Evolutionary conservation across 2,329 filamentous ascomycete genomes (phyloP).

Genomic region (Aspergillus nomiae): DNA sequence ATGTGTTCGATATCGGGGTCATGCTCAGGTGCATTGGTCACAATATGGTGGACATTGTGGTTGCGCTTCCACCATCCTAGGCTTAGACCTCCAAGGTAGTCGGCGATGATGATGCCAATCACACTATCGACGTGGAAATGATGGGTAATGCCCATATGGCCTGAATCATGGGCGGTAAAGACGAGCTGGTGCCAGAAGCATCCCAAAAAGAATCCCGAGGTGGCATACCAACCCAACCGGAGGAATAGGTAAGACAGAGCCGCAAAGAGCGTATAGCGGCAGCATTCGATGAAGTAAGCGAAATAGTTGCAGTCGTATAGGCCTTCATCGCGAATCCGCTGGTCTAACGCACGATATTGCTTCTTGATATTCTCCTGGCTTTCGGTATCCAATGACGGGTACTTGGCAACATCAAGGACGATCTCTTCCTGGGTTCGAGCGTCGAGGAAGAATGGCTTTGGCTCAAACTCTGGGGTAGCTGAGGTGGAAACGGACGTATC

Average conservation of each 20-base stretch:
- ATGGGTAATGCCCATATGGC: constrained; percentile 97
- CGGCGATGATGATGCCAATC: constrained; percentile 87
- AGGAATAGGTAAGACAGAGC: constrained; percentile 63
- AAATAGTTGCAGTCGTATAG: constrained; percentile 84
- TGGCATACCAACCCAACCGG: constrained; percentile 64
- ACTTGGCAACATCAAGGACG: constrained; percentile 73
- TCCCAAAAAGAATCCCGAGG: constrained; percentile 75
- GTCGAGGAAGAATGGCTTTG: constrained; percentile 67
- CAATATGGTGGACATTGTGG: constrained; percentile 95
- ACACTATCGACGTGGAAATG: constrained; percentile 78
- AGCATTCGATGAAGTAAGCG: constrained; percentile 73
- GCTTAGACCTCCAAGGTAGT: constrained; percentile 86
- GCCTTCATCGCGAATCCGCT: constrained; percentile 70
- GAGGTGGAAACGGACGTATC: constrained; percentile 33
- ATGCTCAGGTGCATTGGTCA: constrained; percentile 93
- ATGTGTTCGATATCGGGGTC: constrained; percentile 94
- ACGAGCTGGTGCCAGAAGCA: constrained; percentile 92
- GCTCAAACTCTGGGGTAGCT: constrained; percentile 28
- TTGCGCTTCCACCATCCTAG: constrained; percentile 97
- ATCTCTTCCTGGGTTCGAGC: constrained; percentile 74
- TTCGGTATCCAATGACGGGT: constrained; percentile 72
- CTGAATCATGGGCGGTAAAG: constrained; percentile 92
- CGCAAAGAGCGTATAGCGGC: constrained; percentile 72
- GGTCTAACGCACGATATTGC: constrained; percentile 79
- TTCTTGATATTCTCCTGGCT: constrained; percentile 75